These are phyloP conservation scores for Stylosanthes scabra DNA, from an alignment of 331 rosid species.

Conservation along the genomic window DNA sequence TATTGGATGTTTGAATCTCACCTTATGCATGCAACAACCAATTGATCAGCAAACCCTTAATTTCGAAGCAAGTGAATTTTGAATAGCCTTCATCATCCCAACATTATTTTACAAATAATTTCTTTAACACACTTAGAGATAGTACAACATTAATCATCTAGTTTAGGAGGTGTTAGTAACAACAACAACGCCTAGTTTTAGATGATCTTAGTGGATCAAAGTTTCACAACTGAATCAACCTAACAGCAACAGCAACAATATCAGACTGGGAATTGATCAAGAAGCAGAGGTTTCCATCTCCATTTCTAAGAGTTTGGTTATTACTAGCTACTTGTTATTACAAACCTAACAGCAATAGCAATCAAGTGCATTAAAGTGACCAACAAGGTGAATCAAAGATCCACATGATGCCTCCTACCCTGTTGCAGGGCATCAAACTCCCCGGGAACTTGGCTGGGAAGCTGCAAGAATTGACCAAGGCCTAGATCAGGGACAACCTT, in stretches of 20 bases:
- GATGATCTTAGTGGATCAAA: no score
- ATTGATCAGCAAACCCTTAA: no score
- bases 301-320: slow-evolving; percentile 7
- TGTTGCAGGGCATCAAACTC: slow-evolving; percentile 64
- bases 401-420: slow-evolving; percentile 79
- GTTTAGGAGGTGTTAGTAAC: no score
- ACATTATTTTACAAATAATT: no score
- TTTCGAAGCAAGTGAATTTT: no score
- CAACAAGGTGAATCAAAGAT: slow-evolving; percentile 63
- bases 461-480: slow-evolving; percentile 69
- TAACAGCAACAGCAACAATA: slow-evolving; percentile 16
- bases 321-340: no score
- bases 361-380: slow-evolving; percentile 65
- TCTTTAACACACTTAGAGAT: no score
- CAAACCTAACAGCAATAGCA: slow-evolving; percentile 33
- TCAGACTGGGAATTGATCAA: not conserved
- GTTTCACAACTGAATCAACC: slow-evolving; percentile 30
- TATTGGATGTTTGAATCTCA: no score
- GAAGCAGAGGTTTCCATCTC: slow-evolving; percentile 21
- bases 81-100: no score
- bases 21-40: no score
- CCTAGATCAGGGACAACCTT: slow-evolving; percentile 65
- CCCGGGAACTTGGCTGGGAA: slow-evolving; percentile 52
- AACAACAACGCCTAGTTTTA: no score
- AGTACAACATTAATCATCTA: no score